Evolutionary conservation across 1,284 basidiomycete species (phyloP), one percentile per base, ranked within the genome.

Genomic region (Athelia psychrophila): DNA sequence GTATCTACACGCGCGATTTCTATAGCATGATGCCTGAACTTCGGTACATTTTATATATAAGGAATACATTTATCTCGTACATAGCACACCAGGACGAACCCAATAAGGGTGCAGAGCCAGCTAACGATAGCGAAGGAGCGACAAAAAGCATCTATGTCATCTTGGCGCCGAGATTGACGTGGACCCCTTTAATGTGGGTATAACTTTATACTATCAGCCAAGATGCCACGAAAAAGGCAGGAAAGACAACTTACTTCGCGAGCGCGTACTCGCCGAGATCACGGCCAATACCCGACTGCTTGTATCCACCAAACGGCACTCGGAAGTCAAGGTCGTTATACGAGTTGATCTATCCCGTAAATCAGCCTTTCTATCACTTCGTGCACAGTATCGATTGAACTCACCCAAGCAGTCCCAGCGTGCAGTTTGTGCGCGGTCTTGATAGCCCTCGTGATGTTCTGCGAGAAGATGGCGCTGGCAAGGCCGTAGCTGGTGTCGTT

Each of bases 401-500:
- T 50, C 55, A 79, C 76, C 84, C 86, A 92, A 1, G 82, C 82
- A 6, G 91, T 93, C 32, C 95, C 95, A 2, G 93, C 91, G 60
- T 92, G 81, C 56, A 98, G 76, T 58, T 72, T 78, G 69, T 92
- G 83, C 8, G 91, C 88, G 8, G 88, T 85, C 51, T 79, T 73
- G 57, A 96, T 71, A 1, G 90, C 93, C 22, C 85, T 78, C 55
- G 80, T 80, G 70, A 96, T 69, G 73, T 97, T 81, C 59, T 83
- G 78, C 33, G 90, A 84, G 78, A 95, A 96, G 54, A 98, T 84
- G 23, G 91, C 88, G 1, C 91, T 69, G 73, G 91, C 88, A 38
- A 96, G 80, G 58, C 95, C 95, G 72, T 96, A 95, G 20, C 83
- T 62, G 1, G 88, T 88, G 69, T 95, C 86, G 72, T 97, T 96